phyloP scores from a whole-genome alignment of 106 monocot species.

The Alisma plantagoaquatica region DNA sequence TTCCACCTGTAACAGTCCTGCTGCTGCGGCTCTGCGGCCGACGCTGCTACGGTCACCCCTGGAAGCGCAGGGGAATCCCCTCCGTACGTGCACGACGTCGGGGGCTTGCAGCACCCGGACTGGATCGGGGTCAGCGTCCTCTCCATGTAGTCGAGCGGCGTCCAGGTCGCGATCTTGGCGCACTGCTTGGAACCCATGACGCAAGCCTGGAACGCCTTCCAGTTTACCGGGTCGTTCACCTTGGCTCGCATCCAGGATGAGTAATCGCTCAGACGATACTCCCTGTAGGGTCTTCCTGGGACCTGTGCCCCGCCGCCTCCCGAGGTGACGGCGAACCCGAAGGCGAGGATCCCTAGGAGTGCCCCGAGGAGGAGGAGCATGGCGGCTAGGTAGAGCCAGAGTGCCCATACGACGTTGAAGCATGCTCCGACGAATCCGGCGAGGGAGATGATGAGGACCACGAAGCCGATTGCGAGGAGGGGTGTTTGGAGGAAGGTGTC shows the following conservation, averaged over 20 bases:
- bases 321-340: conserved; percentile 76
- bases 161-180: conserved; percentile 48
- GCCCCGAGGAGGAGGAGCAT: conserved; percentile 64
- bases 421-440: conserved; percentile 81
- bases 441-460: conserved; percentile 81
- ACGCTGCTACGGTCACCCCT: too few relatives aligned
- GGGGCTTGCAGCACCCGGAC: conserved; percentile 98
- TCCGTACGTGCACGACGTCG: conserved; percentile 71
- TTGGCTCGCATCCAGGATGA: conserved; percentile 52
- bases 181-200: conserved; percentile 60
- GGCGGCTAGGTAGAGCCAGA: conserved; percentile 82
- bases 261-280: conserved; percentile 64
- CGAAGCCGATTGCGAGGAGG: conserved; percentile 70
- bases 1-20: conserved; percentile 92
- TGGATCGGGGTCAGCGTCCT: conserved; percentile 65
- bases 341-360: conserved; percentile 51
- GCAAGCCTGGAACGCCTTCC: conserved; percentile 46
- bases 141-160: conserved; percentile 77
- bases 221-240: conserved; percentile 35
- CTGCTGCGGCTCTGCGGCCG: conserved; percentile 31
- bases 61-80: too few relatives aligned
- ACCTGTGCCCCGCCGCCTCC: conserved; percentile 55
- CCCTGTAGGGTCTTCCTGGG: conserved; percentile 55
- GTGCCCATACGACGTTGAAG: conserved; percentile 62
- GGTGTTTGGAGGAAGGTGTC: conserved; percentile 68